Base-by-base conservation (phyloP, 148 eudicot genomes). In the Chenopodium album region DNA sequence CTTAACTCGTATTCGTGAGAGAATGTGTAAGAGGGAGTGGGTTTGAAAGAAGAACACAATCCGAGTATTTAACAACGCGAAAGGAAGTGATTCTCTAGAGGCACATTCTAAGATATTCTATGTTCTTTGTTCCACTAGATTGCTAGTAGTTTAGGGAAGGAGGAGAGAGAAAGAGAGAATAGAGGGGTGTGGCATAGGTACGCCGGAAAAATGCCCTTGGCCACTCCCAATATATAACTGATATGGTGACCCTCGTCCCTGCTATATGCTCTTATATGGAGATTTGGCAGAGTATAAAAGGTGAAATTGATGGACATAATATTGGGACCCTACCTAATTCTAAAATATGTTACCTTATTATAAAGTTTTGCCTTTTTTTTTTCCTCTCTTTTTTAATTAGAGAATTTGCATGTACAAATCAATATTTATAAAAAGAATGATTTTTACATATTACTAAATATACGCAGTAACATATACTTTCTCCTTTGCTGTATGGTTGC, bases 101-200 rank as follows among this genome's bases (percentile, higher is more conserved):
- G 92, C 92, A 92, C 92, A 92, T 90, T 89, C 94, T 84, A 46
- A 83, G 79, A 92, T 87, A 88, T 89, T 84, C 92, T 82, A 72
- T 87, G 85, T 83, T 76, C 84, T 82, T 70, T 70, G 80, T 79
- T 87, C 94, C 94, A 88, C 91, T 90, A 73, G 78, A 37, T 69
- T 41, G 66, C 31, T 50, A 62, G 63, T 10, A 72, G 26, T 56
- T 16, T 17, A 4, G 16, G 17, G 56, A 52, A 14, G 16, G 9
- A 67, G 41, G 62, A 34, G 22, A 70, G 56, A 84, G 74, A 64
- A 72, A 76, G 78, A 50, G 31, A 75, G 77, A 67, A 41, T 23
- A 85, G 74, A 79, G 74, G 79, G 77, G 73, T 75, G 76, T 82
- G 82, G 85, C 83, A 48, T 48, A 79, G 86, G 75, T 85, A 89